Base-by-base conservation (phyloP, 352 stramenopile genomes). In the Phytophthora meadii region DNA sequence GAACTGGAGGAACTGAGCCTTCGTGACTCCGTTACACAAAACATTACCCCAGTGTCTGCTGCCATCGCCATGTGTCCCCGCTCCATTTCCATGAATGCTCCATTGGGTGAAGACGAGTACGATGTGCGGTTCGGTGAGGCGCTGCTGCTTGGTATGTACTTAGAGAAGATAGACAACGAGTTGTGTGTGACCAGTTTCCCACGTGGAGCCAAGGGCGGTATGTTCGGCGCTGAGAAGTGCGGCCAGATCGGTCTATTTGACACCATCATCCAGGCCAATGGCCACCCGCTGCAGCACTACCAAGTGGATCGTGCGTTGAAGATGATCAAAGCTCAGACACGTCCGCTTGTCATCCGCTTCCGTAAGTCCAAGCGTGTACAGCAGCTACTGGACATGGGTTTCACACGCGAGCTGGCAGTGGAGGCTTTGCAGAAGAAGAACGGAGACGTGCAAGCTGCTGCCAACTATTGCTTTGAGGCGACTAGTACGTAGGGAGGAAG, bases 251-350 rank as follows among this genome's bases (percentile, higher is more conserved):
- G 70, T 15, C 62, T 92, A 8, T 92, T 90, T 41, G 87, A 94
- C 64, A 68, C 79, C 15, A 54, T 94, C 12, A 46, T 94, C 42
- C 86, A 92, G 53, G 87, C 87, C 27, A 94, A 94, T 28, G 87
- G 87, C 34, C 87, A 94, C 50, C 83, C 84, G 28, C 72, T 94
- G 40, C 82, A 92, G 57, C 87, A 94, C 50, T 94, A 94, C 61
- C 76, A 88, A 27, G 84, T 93, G 36, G 84, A 94, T 47, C 82
- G 87, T 28, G 87, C 84, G 2, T 68, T 94, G 34, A 93, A 94
- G 67, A 91, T 94, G 82, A 91, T 94, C 58, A 92, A 92, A 58
- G 87, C 78, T 34, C 87, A 94, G 68, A 83, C 67, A 5, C 81
- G 87, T 28, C 87, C 87, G 51, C 78, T 94, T 28, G 56, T 92